Conservation (phyloP, 192 early-diverging fungal species). For the Funneliformis geosporum region DNA sequence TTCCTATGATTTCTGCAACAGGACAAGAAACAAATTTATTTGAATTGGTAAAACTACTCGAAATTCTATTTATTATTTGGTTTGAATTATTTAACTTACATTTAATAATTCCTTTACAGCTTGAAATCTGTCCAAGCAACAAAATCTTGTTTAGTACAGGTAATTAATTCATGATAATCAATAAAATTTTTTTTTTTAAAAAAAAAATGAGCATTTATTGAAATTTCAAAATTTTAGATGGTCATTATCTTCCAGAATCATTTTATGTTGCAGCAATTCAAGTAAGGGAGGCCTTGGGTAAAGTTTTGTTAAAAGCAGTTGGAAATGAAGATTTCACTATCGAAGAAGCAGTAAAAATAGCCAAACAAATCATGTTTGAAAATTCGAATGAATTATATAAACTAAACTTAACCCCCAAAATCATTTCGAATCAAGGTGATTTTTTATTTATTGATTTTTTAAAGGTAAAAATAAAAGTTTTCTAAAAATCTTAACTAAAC, state of each 20-base stretch:
- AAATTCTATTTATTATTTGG: background rate
- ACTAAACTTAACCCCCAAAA: slow-evolving; percentile 2
- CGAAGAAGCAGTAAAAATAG: slow-evolving; percentile 20
- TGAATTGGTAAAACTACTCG: background rate
- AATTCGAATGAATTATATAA: slow-evolving; percentile 21
- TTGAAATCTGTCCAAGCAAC: slow-evolving; percentile 23
- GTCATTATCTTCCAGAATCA: slow-evolving; percentile 15
- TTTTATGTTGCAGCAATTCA: slow-evolving; percentile 25
- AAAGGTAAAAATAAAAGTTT: background rate
- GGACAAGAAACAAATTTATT: background rate
- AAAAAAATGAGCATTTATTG: background rate
- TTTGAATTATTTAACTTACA: background rate
- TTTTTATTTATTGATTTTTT: background rate
- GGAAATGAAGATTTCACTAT: slow-evolving; percentile 6
- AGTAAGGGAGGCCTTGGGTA: slow-evolving; percentile 15
- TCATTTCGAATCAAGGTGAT: background rate
- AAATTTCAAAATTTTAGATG: slow-evolving; percentile 21
- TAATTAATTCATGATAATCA: background rate
- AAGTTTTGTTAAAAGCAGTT: slow-evolving; percentile 12
- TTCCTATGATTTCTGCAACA: background rate
- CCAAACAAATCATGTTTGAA: slow-evolving; percentile 24
- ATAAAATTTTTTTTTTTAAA: background rate
- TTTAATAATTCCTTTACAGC: background rate
- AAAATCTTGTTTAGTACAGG: slow-evolving; percentile 32
- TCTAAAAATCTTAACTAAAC: background rate